phyloP scores from a whole-genome alignment of 306 rosid genomes.

The Ammopiptanthus mongolicus region DNA sequence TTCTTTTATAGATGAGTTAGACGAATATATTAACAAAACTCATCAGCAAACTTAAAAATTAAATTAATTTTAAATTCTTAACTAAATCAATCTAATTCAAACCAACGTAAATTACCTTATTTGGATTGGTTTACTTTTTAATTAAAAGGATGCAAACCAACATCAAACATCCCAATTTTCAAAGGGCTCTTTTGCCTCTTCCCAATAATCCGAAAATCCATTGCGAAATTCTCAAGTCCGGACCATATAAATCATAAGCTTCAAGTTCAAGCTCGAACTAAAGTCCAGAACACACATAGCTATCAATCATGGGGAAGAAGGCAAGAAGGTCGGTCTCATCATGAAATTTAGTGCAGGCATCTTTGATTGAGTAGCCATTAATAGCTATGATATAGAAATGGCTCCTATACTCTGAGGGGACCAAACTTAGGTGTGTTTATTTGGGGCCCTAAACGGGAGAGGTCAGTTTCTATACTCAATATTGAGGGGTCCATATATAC shows the following conservation, averaged over 20 bases:
- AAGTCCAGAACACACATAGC: not conserved
- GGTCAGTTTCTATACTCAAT: slow-evolving; percentile 32
- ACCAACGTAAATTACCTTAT: too few relatives aligned
- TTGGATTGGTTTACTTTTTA: too few relatives aligned
- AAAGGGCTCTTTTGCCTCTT: not conserved
- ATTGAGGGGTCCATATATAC: slow-evolving; percentile 28
- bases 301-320: not conserved
- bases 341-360: slow-evolving; percentile 20
- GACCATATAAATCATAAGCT: not conserved
- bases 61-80: not conserved
- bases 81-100: too few relatives aligned
- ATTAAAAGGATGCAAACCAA: too few relatives aligned
- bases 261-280: not conserved
- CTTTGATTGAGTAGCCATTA: slow-evolving; percentile 39
- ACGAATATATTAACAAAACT: too few relatives aligned
- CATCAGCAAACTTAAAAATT: too few relatives aligned
- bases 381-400: slow-evolving; percentile 37
- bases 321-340: not conserved
- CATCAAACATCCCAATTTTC: too few relatives aligned
- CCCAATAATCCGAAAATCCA: not conserved
- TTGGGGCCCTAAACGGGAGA: slow-evolving; percentile 31
- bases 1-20: too few relatives aligned
- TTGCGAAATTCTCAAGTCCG: not conserved
- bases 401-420: slow-evolving; percentile 27
- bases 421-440: slow-evolving; percentile 20